A percentile compares a stretch with the other conserved stretches of the same genome.
phyloP scores from a whole-genome alignment of 176 grass and related monocot genomes.

The Cenchrus purpureus region DNA sequence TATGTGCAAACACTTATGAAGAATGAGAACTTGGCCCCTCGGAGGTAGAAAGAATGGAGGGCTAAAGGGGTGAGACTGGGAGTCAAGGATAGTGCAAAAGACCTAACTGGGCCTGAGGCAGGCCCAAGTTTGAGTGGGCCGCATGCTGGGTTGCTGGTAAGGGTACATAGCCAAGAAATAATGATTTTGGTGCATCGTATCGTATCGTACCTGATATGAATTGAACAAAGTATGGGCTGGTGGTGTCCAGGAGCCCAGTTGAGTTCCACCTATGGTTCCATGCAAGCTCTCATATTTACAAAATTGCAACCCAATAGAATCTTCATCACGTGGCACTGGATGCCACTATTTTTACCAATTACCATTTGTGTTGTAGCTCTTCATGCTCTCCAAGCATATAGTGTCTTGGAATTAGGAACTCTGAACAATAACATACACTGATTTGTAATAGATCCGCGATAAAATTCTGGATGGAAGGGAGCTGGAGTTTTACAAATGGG shows the following conservation, averaged over 20 bases:
- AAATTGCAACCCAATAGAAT: too few relatives aligned
- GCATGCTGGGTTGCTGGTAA: constrained; percentile 6
- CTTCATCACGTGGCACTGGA: neutral
- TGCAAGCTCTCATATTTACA: too few relatives aligned
- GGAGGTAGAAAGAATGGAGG: neutral
- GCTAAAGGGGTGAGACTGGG: neutral
- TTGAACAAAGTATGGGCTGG: neutral
- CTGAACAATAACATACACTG: constrained; percentile 2
- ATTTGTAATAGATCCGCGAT: constrained; percentile 56
- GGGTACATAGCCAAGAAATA: neutral
- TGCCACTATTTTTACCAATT: neutral
- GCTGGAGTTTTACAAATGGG: constrained; percentile 93
- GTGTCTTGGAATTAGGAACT: constrained; percentile 26
- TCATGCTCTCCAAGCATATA: neutral
- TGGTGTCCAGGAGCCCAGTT: neutral
- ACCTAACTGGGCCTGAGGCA: neutral
- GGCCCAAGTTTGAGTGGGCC: constrained; percentile 7
- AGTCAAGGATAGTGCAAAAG: neutral
- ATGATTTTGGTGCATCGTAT: neutral
- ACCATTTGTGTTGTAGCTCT: neutral
- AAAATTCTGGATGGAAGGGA: constrained; percentile 77
- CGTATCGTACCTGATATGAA: neutral
- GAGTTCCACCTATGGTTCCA: neutral
- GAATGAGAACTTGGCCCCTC: neutral
- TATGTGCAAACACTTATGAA: too few relatives aligned